Base-by-base conservation (phyloP, 495 filamentous ascomycete species). In the Aspergillus carlsbadensis region DNA sequence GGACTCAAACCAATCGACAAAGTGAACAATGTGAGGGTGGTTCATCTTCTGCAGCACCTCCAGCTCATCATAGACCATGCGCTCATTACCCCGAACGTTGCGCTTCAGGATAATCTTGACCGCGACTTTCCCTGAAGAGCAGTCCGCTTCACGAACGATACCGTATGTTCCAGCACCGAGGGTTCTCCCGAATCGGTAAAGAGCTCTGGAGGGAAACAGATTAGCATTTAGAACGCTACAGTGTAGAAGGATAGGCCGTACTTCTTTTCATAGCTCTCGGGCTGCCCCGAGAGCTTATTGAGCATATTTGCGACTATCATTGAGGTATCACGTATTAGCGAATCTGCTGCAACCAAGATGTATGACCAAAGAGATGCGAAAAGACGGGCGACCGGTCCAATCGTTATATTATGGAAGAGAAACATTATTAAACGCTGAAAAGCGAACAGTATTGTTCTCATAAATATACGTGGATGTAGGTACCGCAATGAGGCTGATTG, bases 91-190 rank as follows among this genome's bases (percentile, higher is more conserved):
- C 57, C 90, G 91, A 65, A 99, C 94, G 76, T 96, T 97, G 76
- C 96, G 97, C 84, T 99, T 99, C 61, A 99, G 79, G 68, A 99
- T 99, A 69, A 99, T 98, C 81, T 99, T 99, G 69, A 99, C 81
- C 17, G 94, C 94, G 40, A 96, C 94, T 75, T 96, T 96, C 59
- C 91, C 89, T 13, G 86, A 81, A 48, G 84, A 78, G 49, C 70
- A 66, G 50, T 96, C 91, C 44, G 94, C 94, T 72, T 99, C 94
- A 56, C 94, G 85, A 60, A 99, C 94, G 65, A 99, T 97, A 60
- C 94, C 94, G 77, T 99, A 99, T 63, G 94, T 99, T 53, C 94
- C 94, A 44, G 94, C 94, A 66, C 94, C 94, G 37, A 99, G 80
- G 20, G 95, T 98, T 65, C 88, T 84, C 54, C 95, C 93, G 69